phyloP scores from a whole-genome alignment of 2,329 filamentous ascomycete species.

The Cladosporium halotolerans region DNA sequence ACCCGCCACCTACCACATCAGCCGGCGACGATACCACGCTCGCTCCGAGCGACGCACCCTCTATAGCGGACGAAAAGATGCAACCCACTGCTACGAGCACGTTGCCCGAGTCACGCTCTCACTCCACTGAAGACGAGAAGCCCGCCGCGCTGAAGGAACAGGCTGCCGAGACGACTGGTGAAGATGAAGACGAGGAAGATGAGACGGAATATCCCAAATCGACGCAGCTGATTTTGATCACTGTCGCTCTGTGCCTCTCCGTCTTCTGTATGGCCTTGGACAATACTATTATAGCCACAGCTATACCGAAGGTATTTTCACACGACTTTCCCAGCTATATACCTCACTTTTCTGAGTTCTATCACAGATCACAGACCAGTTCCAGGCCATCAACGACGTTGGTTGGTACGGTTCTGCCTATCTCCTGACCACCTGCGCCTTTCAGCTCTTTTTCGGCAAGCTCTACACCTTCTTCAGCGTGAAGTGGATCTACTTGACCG shows the following conservation, averaged over 20 bases:
- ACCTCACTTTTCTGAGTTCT: neutral
- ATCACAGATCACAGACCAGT: constrained; percentile 19
- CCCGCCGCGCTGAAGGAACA: neutral
- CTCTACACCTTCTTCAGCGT: constrained; percentile 16
- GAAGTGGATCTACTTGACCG: constrained; percentile 39
- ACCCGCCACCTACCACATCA: constrained; percentile 1
- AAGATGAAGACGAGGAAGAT: constrained; percentile 19
- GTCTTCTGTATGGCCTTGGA: constrained; percentile 29
- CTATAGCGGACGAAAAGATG: constrained; percentile 9
- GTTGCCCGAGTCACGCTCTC: constrained; percentile 1
- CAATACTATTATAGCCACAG: constrained; percentile 32
- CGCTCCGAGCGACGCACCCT: constrained; percentile 5
- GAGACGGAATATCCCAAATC: constrained; percentile 31
- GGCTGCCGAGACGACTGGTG: constrained; percentile 13
- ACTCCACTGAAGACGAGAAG: neutral
- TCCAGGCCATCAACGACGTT: constrained; percentile 19
- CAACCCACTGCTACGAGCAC: constrained; percentile 1
- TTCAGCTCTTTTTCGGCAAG: constrained; percentile 22
- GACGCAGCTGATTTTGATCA: constrained; percentile 30
- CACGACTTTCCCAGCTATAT: too few species aligned
- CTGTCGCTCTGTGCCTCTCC: constrained; percentile 31
- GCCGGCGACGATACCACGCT: constrained; percentile 12
- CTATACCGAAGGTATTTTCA: constrained; percentile 14
- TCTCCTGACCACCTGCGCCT: constrained; percentile 40
- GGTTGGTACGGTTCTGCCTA: constrained; percentile 25